These are phyloP conservation scores for Escallonia rubra DNA, from an alignment of 129 eudicot species.

Conservation along the genomic window DNA sequence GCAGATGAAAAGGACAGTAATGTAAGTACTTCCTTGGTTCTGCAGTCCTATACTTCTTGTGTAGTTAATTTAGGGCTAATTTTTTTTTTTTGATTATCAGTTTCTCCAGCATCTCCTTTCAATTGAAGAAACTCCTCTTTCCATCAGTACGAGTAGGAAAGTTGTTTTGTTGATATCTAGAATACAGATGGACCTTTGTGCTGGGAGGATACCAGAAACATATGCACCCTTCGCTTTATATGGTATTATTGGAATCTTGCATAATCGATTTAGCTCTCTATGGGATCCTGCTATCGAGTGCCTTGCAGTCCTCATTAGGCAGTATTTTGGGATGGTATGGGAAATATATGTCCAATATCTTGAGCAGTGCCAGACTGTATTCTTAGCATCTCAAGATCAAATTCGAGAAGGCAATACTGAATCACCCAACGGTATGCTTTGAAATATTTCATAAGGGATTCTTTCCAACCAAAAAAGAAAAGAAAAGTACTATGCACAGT, in stretches of 20 bases:
- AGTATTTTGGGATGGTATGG: constrained; percentile 53
- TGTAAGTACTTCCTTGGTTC: constrained; percentile 31
- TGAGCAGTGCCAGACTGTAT: constrained; percentile 38
- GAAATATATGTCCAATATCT: constrained; percentile 47
- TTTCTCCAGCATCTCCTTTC: constrained; percentile 60
- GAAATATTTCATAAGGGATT: neutral
- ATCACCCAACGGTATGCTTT: constrained; percentile 38
- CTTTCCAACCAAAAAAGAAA: neutral
- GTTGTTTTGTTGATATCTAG: constrained; percentile 55
- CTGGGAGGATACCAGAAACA: constrained; percentile 35
- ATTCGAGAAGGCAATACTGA: constrained; percentile 23
- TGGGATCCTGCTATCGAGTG: constrained; percentile 82
- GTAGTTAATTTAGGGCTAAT: neutral
- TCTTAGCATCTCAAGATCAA: constrained; percentile 34
- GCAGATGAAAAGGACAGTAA: constrained; percentile 30
- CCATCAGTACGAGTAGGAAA: constrained; percentile 65
- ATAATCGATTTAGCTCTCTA: constrained; percentile 65
- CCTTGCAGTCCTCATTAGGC: constrained; percentile 44
- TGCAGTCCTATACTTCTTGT: constrained; percentile 1
- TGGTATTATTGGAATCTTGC: constrained; percentile 65
- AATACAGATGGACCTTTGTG: constrained; percentile 63
- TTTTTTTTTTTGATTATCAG: constrained; percentile 30
- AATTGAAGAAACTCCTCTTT: constrained; percentile 64
- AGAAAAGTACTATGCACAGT: neutral
- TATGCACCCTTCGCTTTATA: constrained; percentile 49